These are phyloP conservation scores for Oryza rufipogon DNA, from an alignment of 176 grass and related monocot genomes.

Conservation along the genomic window DNA sequence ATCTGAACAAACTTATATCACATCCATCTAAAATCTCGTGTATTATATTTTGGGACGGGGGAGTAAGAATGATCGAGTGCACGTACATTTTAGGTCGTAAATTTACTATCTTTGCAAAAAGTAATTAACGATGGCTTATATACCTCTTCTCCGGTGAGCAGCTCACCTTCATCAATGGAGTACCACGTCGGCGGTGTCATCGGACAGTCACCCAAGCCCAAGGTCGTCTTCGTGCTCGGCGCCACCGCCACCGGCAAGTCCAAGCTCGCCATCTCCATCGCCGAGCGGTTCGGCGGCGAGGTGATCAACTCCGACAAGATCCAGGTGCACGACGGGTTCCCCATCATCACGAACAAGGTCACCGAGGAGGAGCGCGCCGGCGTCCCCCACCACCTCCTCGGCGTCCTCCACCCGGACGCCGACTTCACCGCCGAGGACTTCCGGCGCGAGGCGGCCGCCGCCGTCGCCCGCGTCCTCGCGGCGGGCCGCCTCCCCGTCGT, in stretches of 20 bases:
- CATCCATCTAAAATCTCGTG: too few species aligned
- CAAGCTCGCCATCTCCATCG: slow-evolving; percentile 63
- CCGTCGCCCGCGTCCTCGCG: slow-evolving; percentile 21
- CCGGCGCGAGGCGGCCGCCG: slow-evolving; percentile 29
- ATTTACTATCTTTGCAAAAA: not conserved
- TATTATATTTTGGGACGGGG: too few species aligned
- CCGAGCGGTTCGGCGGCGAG: slow-evolving; percentile 49
- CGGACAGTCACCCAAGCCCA: slow-evolving; percentile 31
- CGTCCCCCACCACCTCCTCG: slow-evolving; percentile 41
- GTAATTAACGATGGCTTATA: not conserved
- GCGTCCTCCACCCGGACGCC: slow-evolving; percentile 5
- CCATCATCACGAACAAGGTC: slow-evolving; percentile 35
- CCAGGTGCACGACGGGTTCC: slow-evolving; percentile 37
- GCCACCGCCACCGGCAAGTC: slow-evolving; percentile 76
- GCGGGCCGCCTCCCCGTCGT: slow-evolving; percentile 55
- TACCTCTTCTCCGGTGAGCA: slow-evolving; percentile 9
- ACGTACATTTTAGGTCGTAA: not conserved
- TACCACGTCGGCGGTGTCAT: not conserved
- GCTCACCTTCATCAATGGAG: slow-evolving; percentile 23
- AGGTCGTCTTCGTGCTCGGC: slow-evolving; percentile 69
- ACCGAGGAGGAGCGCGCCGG: slow-evolving; percentile 23
- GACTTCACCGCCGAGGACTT: slow-evolving; percentile 67
- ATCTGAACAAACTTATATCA: too few species aligned
- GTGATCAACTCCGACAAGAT: slow-evolving; percentile 50
- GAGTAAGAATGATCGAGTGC: too few species aligned